phyloP scores from a whole-genome alignment of 164 flowering plant genomes.

The Platanus orientalis region DNA sequence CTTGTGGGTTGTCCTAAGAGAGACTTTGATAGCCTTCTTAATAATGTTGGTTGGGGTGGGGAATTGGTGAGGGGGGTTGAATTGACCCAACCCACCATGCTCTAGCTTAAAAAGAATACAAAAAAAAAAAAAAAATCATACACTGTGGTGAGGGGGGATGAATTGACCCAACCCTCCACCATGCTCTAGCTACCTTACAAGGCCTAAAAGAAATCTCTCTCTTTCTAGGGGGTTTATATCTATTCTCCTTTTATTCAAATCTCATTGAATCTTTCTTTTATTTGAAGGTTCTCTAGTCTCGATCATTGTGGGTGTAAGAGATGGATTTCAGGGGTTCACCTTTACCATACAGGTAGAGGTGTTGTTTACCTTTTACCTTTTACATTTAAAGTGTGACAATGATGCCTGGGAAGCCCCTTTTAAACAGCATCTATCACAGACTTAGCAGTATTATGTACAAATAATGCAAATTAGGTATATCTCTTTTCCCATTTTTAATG shows the following conservation, averaged over 20 bases:
- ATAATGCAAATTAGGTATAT: background rate
- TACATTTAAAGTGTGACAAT: background rate
- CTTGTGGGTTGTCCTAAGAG: slow-evolving; percentile 15
- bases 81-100: slow-evolving; percentile 18
- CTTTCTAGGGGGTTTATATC: background rate
- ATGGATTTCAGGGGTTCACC: background rate
- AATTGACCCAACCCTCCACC: too few species aligned
- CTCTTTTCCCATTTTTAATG: background rate
- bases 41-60: slow-evolving; percentile 22
- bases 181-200: background rate
- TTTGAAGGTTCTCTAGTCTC: slow-evolving; percentile 1
- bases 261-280: background rate
- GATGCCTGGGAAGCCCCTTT: background rate
- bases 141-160: background rate
- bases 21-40: slow-evolving; percentile 15
- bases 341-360: background rate
- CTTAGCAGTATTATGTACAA: background rate
- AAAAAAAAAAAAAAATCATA: background rate
- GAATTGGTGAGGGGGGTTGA: slow-evolving; percentile 9
- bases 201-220: background rate
- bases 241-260: too few species aligned
- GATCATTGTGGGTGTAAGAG: background rate
- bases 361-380: too few species aligned
- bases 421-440: background rate
- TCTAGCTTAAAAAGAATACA: background rate